Conservation (phyloP, 139 green algal species). For the Raphidocelis subcapitata region DNA sequence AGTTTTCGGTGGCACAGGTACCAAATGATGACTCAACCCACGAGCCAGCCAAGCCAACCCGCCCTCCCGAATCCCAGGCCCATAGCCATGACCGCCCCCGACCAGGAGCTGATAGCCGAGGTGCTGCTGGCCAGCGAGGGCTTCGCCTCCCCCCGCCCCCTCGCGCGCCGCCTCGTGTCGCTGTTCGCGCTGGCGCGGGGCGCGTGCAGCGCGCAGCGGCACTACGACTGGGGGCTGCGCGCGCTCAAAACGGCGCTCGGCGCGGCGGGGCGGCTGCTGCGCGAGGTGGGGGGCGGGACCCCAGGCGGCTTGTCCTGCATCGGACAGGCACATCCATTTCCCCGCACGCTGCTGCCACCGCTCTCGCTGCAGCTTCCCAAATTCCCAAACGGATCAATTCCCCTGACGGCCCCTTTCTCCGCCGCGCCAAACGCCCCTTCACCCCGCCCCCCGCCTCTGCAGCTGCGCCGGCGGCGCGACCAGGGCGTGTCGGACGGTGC, state of each 20-base stretch:
- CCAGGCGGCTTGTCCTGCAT: too few relatives aligned
- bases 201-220: slow-evolving; percentile 68
- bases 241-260: slow-evolving; percentile 54
- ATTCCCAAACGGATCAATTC: too few relatives aligned
- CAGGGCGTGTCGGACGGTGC: too few relatives aligned
- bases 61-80: slow-evolving; percentile 27
- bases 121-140: slow-evolving; percentile 73
- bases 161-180: slow-evolving; percentile 63
- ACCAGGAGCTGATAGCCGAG: slow-evolving; percentile 83
- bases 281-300: slow-evolving; percentile 34
- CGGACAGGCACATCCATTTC: too few relatives aligned
- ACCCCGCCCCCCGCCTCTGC: too few relatives aligned
- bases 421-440: too few relatives aligned
- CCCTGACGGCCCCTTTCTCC: too few relatives aligned
- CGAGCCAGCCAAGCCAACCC: background rate
- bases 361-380: too few relatives aligned
- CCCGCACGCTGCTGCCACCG: too few relatives aligned
- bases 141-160: slow-evolving; percentile 49
- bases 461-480: too few relatives aligned
- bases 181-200: slow-evolving; percentile 69
- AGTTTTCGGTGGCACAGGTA: too few relatives aligned
- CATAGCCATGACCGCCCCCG: slow-evolving; percentile 76
- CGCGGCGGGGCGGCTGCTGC: slow-evolving; percentile 44
- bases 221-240: slow-evolving; percentile 87
- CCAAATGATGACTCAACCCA: too few relatives aligned